These are phyloP conservation scores for Ehretia macrophylla DNA, from an alignment of 257 asterid species.

Conservation along the genomic window DNA sequence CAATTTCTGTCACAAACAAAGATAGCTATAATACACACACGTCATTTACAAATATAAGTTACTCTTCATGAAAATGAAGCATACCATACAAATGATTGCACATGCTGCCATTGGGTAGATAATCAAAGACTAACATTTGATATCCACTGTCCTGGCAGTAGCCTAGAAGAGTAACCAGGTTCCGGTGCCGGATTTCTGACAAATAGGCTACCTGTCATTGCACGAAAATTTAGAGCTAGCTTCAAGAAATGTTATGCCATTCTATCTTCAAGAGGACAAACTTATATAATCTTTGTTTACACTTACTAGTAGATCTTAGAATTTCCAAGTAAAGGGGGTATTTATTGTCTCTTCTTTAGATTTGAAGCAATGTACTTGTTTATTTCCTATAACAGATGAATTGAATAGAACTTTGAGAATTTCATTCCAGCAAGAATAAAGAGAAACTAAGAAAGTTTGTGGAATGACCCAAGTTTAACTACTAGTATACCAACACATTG, in stretches of 20 bases:
- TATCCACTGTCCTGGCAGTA: slow-evolving; percentile 61
- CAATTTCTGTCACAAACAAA: slow-evolving; percentile 21
- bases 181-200: slow-evolving; percentile 49
- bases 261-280: background rate
- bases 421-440: too few relatives aligned
- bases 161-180: slow-evolving; percentile 61
- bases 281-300: background rate
- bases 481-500: too few relatives aligned
- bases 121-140: slow-evolving; percentile 66
- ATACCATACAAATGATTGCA: slow-evolving; percentile 63
- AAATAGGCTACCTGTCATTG: slow-evolving; percentile 48
- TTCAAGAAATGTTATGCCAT: background rate
- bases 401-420: too few relatives aligned
- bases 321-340: background rate
- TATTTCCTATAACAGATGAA: background rate
- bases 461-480: too few relatives aligned
- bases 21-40: slow-evolving; percentile 8
- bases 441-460: too few relatives aligned
- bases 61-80: background rate
- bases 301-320: background rate
- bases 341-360: background rate
- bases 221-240: slow-evolving; percentile 12
- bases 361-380: background rate
- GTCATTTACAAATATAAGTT: background rate
- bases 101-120: slow-evolving; percentile 64